Percentiles rank a stretch among this genome's conserved stretches.
Evolutionary conservation across 2,329 filamentous ascomycete genomes (phyloP).

Genomic region (Stenocarpella maydis): DNA sequence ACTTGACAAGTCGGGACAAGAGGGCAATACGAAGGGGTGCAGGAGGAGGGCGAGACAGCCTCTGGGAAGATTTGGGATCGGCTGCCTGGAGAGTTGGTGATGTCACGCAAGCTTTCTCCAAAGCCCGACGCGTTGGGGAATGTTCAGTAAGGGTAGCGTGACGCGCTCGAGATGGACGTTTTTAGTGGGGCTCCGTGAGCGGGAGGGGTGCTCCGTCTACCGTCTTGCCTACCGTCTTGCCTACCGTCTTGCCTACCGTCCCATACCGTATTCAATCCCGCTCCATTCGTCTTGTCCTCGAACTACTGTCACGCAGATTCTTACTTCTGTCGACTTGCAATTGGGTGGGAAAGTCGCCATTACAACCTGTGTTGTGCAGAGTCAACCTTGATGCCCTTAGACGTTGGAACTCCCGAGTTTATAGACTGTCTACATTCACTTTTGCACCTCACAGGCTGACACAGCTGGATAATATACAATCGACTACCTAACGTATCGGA

Average conservation of each 20-base stretch:
- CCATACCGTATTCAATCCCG: not conserved
- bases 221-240: not conserved
- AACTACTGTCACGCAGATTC: not conserved
- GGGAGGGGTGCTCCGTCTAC: not conserved
- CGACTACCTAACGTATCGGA: slow-evolving; percentile 53
- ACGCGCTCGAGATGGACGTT: slow-evolving; percentile 23
- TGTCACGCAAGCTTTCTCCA: slow-evolving; percentile 37
- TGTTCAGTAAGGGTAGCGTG: slow-evolving; percentile 24
- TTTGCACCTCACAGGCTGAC: not conserved
- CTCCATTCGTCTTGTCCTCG: not conserved
- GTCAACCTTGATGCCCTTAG: no score
- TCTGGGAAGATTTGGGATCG: not conserved
- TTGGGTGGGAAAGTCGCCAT: no score
- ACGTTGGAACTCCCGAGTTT: no score
- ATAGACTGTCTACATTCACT: no score
- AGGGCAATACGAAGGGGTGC: not conserved
- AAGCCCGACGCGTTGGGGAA: slow-evolving; percentile 34
- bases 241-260: no score
- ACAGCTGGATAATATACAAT: not conserved
- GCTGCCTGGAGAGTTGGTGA: slow-evolving; percentile 34
- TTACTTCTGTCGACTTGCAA: not conserved
- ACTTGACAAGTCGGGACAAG: not conserved
- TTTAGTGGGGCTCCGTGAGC: slow-evolving; percentile 8
- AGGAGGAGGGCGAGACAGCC: not conserved
- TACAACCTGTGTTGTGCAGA: no score